A percentile compares a stretch with the other conserved stretches of the same genome.
Conservation (phyloP, 176 grass and related monocot genomes). For the Triticum urartu region DNA sequence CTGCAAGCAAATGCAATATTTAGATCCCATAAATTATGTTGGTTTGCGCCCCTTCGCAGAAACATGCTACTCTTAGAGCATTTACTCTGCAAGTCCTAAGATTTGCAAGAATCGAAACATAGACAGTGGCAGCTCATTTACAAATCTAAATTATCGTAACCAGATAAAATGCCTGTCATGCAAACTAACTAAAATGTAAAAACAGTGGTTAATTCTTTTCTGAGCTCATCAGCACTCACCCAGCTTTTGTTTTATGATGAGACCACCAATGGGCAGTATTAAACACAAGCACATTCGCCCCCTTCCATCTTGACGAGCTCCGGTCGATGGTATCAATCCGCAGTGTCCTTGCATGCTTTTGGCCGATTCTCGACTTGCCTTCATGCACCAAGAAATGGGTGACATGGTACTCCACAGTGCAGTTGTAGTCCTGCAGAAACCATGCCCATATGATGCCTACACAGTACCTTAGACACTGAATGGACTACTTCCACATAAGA, state of each 20-base stretch:
- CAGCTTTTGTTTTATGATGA: slow-evolving; percentile 91
- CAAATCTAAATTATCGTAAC: no score
- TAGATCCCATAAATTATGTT: not conserved
- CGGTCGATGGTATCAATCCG: slow-evolving; percentile 72
- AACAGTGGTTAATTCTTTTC: not conserved
- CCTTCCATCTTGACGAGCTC: slow-evolving; percentile 75
- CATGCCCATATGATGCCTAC: slow-evolving; percentile 10
- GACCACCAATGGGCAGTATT: slow-evolving; percentile 99
- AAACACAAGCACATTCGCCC: slow-evolving; percentile 80
- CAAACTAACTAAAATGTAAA: not conserved
- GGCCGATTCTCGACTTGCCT: slow-evolving; percentile 66
- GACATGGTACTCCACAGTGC: slow-evolving; percentile 84
- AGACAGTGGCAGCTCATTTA: not conserved
- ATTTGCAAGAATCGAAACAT: slow-evolving; percentile 3
- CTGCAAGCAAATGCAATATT: slow-evolving; percentile 35
- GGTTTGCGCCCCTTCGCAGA: not conserved
- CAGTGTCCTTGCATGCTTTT: slow-evolving; percentile 60
- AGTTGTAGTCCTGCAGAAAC: slow-evolving; percentile 76
- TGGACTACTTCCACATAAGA: not conserved
- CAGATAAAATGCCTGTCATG: not conserved
- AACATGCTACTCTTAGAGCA: not conserved
- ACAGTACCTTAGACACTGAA: slow-evolving; percentile 7
- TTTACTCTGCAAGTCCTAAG: not conserved
- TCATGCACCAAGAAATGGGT: slow-evolving; percentile 94
- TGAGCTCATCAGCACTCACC: slow-evolving; percentile 45